Evolutionary conservation across 352 stramenopile species (phyloP), one percentile per base, ranked within the genome.

Genomic region (Phytophthora pistaciae): DNA sequence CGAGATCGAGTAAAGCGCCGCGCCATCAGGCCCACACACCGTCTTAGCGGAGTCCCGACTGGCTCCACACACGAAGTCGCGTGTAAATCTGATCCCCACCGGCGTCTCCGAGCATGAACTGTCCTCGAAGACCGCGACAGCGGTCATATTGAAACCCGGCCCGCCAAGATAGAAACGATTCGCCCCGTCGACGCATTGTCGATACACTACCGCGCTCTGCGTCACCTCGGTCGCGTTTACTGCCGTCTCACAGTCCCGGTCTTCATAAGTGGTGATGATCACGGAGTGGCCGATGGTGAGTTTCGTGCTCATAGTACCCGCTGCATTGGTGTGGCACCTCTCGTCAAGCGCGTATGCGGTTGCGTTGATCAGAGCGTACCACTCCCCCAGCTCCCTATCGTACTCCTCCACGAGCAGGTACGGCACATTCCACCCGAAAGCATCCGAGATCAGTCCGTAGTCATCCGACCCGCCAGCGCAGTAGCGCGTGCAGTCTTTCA

Each of bases 71-170:
- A 18, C 36, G 21, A 68, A 40, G 10, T 53, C 40, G 9, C 21
- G 38, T 4, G 55, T 56, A 52, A 68, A 62, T 18, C 7, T 46
- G 23, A 68, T 29, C n/a, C 53, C 20, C 13, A 53, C 46, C 13
- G 52, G 52, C 27, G 27, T 36, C 10, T 36, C 25, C 0, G 18
- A 21, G 16, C 42, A 49, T 1, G 42, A 49, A 21, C 18, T 21
- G 5, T 49, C 18, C 42, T 49, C 42, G 7, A 49, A 49, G 18
- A 49, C 7, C n/a, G 42, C 42, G 18, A 49, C 42, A 49, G 42
- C 42, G 42, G 42, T 49, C 42, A 49, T 49, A 49, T 2, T 3
- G 0, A 20, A 49, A 23, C 18, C 8, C 18, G 42, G 42, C 0
- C 42, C 42, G 13, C 18, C 14, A 49, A 49, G 42, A 21, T 49